phyloP scores from a whole-genome alignment of 495 filamentous ascomycete genomes.

The Neurospora tetrasperma region DNA sequence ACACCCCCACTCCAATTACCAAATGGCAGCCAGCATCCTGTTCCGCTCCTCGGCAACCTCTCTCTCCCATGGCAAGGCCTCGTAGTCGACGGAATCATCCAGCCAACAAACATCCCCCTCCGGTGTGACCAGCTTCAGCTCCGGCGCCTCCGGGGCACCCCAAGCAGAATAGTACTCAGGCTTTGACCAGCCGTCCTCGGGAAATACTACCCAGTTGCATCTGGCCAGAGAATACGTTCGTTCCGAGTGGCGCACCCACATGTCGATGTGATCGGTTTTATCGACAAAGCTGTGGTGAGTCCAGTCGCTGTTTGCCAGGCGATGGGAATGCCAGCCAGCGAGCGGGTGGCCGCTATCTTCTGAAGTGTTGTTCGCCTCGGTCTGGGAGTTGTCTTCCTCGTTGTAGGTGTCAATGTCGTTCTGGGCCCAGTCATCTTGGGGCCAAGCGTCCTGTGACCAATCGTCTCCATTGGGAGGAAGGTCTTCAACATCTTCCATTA shows the following conservation, averaged over 20 bases:
- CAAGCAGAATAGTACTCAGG: neutral
- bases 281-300: neutral
- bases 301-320: neutral
- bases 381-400: no score
- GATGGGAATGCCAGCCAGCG: neutral
- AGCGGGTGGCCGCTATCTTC: neutral
- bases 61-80: neutral
- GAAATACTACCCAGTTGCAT: neutral
- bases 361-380: neutral
- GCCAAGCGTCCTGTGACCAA: neutral
- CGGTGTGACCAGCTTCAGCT: neutral
- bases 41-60: neutral
- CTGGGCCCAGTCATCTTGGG: neutral
- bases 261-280: neutral
- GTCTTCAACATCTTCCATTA: neutral
- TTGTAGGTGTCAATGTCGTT: neutral
- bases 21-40: neutral
- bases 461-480: neutral
- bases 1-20: neutral
- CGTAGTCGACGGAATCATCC: neutral
- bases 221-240: neutral
- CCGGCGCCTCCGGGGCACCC: neutral
- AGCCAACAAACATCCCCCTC: neutral
- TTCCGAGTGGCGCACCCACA: neutral
- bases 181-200: neutral